Percentiles rank a stretch among this genome's conserved stretches.
Evolutionary conservation across 768 basidiomycete genomes (phyloP).

Genomic region (Crepidotus variabilis): DNA sequence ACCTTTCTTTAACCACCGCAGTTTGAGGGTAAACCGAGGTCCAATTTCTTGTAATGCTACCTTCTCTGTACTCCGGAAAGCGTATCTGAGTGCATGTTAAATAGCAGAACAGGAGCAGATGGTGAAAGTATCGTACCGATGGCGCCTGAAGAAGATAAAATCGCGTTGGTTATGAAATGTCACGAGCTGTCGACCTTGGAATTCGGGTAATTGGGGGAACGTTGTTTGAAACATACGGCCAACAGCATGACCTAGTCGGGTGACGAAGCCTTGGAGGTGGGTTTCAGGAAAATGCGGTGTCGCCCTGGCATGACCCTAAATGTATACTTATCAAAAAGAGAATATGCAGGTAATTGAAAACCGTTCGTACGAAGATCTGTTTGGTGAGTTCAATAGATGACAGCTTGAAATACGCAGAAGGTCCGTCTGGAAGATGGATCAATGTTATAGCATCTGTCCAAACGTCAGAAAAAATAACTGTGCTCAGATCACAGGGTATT

Average conservation of each 20-base stretch:
- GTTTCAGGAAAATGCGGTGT: slow-evolving; percentile 94
- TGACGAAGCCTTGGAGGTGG: slow-evolving; percentile 91
- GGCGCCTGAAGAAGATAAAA: slow-evolving; percentile 95
- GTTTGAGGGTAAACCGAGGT: slow-evolving; percentile 92
- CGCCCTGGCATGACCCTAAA: slow-evolving; percentile 87
- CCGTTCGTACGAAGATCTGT: slow-evolving; percentile 70
- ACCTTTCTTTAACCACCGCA: slow-evolving; percentile 85
- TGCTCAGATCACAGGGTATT: slow-evolving; percentile 26
- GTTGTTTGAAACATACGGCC: slow-evolving; percentile 96
- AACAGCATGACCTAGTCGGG: slow-evolving; percentile 87
- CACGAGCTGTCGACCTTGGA: slow-evolving; percentile 94
- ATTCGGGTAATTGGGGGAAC: slow-evolving; percentile 93
- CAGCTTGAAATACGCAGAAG: slow-evolving; percentile 94
- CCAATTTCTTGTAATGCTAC: slow-evolving; percentile 97
- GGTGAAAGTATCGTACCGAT: slow-evolving; percentile 54
- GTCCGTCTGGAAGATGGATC: slow-evolving; percentile 86
- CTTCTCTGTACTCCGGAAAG: slow-evolving; percentile 87
- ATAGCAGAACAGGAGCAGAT: slow-evolving; percentile 5
- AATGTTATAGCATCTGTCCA: slow-evolving; percentile 85
- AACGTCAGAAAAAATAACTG: slow-evolving; percentile 5
- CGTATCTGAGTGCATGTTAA: slow-evolving; percentile 57
- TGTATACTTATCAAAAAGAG: slow-evolving; percentile 1
- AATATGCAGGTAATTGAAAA: not conserved
- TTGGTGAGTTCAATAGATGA: slow-evolving; percentile 83
- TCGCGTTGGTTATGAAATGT: slow-evolving; percentile 97